Evolutionary conservation across 345 rosid genomes (phyloP), one percentile per base, ranked within the genome.

Genomic region (Syzygium oleosum): DNA sequence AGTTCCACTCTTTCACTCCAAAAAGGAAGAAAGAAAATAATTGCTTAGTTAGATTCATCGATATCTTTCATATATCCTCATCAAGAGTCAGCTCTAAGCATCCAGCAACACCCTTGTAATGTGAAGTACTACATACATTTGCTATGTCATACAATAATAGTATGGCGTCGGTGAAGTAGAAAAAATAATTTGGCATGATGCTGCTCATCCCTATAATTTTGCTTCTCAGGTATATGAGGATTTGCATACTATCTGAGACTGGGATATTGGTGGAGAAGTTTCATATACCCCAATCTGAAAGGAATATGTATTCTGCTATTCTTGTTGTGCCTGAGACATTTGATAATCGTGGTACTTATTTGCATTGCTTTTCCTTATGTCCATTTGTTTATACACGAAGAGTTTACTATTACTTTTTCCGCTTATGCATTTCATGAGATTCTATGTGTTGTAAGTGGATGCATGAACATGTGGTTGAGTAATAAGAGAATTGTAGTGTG

Each of bases 241-340:
- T 89, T 90, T 96, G 58, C 89, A 88, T 59, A 92, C 97, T 43
- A 95, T 95, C 84, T 97, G 95, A 97, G 98, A 97, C 90, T 43
- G 95, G 97, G 98, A 84, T 96, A 89, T 90, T 96, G 92, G 55
- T 87, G 77, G 96, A 95, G 55, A 97, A 94, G 87, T 90, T 97
- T 88, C 91, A 93, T 84, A 93, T 97, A 84, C 89, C 91, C 86
- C 93, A 87, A 25, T 91, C 90, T 34, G 96, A 94, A 90, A 96
- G 98, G 89, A 90, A 87, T 92, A 85, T 85, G 87, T 97, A 93
- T 89, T 93, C 97, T 89, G 99, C 94, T 29, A 43, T 97, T 89
- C 92, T 97, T 89, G 98, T 97, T 84, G 90, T 95, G 90, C 96
- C 97, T 2, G 99, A 92, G 91, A 93, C 98, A 89, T 95, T 96